phyloP scores from a whole-genome alignment of 179 eudicot species.

The Actinidia arguta region DNA sequence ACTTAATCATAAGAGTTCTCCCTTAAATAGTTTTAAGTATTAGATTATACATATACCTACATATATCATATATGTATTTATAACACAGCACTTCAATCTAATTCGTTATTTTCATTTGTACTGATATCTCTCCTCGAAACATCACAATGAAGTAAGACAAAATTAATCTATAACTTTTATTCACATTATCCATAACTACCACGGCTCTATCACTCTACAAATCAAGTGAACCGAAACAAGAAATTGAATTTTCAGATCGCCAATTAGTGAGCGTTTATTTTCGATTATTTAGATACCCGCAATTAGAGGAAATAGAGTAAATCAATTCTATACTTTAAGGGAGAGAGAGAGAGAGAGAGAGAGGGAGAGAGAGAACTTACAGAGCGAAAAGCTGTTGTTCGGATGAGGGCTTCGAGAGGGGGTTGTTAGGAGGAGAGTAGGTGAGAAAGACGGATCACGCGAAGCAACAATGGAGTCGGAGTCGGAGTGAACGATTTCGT shows the following conservation, averaged over 20 bases:
- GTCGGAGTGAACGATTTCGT: constrained; percentile 6
- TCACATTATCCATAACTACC: constrained; percentile 4
- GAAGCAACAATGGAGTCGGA: constrained; percentile 3
- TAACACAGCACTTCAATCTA: no score
- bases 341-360: background rate
- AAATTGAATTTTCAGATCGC: background rate
- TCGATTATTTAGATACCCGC: no score
- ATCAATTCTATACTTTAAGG: background rate
- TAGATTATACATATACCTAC: no score
- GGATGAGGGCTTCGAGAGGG: background rate
- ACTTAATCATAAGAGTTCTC: no score
- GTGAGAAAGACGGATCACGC: constrained; percentile 8
- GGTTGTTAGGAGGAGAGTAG: background rate
- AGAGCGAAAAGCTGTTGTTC: background rate
- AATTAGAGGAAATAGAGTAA: background rate
- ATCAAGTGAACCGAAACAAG: background rate
- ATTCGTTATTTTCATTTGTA: no score
- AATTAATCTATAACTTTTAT: no score
- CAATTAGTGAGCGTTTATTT: background rate
- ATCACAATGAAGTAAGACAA: background rate
- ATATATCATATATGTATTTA: no score
- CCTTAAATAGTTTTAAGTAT: no score
- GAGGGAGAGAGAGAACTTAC: constrained; percentile 1
- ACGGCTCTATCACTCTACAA: background rate
- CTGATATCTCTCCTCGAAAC: background rate